Conservation (phyloP, 495 filamentous ascomycete species). For the Tuber aestivum region DNA sequence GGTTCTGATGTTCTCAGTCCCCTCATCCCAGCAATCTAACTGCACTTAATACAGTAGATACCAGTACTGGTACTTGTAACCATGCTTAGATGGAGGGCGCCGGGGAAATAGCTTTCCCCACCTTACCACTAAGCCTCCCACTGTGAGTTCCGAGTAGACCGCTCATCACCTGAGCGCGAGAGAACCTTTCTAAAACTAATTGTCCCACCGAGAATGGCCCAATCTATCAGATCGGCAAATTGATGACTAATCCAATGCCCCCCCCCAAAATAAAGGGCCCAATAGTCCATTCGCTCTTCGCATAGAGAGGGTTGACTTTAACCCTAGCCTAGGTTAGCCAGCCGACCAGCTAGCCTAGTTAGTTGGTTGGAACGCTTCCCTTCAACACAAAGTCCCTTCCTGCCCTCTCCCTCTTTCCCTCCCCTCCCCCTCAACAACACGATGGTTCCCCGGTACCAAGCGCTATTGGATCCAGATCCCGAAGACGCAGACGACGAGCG, state of each 20-base stretch:
- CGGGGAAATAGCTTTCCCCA: neutral
- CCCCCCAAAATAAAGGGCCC: slow-evolving; percentile 1
- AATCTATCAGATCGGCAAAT: neutral
- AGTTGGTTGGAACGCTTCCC: neutral
- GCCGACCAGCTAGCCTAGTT: neutral
- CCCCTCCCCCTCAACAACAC: neutral
- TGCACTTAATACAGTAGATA: no score
- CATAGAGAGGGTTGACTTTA: neutral
- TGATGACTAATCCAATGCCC: neutral
- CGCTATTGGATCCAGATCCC: slow-evolving; percentile 32
- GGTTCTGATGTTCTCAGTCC: neutral
- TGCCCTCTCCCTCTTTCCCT: neutral
- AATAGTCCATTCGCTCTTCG: neutral
- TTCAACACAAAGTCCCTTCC: slow-evolving; percentile 1
- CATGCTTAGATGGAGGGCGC: neutral
- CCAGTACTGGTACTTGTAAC: neutral
- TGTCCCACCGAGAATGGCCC: neutral
- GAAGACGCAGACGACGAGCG: slow-evolving; percentile 59
- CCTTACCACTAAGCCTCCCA: neutral
- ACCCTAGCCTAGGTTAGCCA: neutral
- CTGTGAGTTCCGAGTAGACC: neutral
- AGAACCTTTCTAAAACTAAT: neutral
- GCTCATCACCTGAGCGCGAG: neutral
- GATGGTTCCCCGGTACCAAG: slow-evolving; percentile 28
- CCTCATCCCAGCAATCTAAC: neutral